Evolutionary conservation across 2,329 filamentous ascomycete species (phyloP), one percentile per base, ranked within the genome.

Genomic region (Fusarium azukiicola): DNA sequence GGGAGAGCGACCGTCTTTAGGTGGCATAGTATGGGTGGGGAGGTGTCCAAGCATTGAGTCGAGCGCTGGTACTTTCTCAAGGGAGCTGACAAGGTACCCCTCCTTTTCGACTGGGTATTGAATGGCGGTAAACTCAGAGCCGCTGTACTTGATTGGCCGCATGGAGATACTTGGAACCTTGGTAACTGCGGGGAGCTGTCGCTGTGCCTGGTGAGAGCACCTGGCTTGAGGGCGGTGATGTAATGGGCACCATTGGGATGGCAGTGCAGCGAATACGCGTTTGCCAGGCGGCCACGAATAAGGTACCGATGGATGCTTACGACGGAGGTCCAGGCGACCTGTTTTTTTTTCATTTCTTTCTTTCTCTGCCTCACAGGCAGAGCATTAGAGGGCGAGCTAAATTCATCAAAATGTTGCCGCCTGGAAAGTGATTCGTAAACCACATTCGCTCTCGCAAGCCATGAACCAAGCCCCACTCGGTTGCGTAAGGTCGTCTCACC

Each of bases 181-280:
- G 47, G 77, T 80, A 63, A 73, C 74, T 80, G 74, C 77, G 77
- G 77, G 77, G 77, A 80, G 77, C 77, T 80, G 56, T 75, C 40
- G 77, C 77, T 80, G 56, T 75, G 36, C 72, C 50, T 71, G 68
- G 42, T 69, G 63, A 54, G 40, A 75, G 38, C 36, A 61, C 44
- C 27, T 54, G 67, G 42, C 63, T 74, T 52, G 32, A 42, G 19
- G 46, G 63, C 74, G 67, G 77, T 79, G 77, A 79, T 78, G 77
- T 80, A 80, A 79, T 80, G 77, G 49, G 50, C 69, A 27, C 56
- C 50, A 68, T 72, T 61, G n/a, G 66, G 58, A 78, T 80, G 77
- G 77, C 77, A 73, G 74, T 80, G 74, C 72, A 73, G 69, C 67
- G 58, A 50, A 73, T 38, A 19, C n/a, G 32, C 27, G 23, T 67